Evolutionary conservation across 1,284 basidiomycete species (phyloP), one percentile per base, ranked within the genome.

Genomic region (Xerocomus tenax): DNA sequence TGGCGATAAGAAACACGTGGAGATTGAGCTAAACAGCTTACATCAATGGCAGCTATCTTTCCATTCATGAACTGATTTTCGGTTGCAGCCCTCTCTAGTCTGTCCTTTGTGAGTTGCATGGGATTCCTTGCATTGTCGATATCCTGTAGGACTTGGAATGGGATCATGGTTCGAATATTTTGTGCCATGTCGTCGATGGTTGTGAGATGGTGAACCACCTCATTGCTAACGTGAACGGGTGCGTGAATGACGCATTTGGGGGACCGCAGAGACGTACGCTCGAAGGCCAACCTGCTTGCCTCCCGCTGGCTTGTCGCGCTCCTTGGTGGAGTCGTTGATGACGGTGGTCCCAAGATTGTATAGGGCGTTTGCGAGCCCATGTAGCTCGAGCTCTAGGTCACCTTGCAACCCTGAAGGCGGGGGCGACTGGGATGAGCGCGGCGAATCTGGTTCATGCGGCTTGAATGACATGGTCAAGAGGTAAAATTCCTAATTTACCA

Each of bases 41-140:
- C 87, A 47, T 79, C 74, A 26, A 91, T 75, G 3, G 86, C 85
- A 40, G 78, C 74, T 40, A 91, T 82, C 61, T 90, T 90, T n/a
- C 85, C 88, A 62, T 90, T 88, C 78, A 90, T 87, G 59, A 88
- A 90, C 64, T 89, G 86, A 62, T 91, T 91, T 68, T 90, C 87
- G 1, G 85, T 85, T 19, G 87, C 84, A 0, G 86, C 78, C 45
- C 87, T 75, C 64, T 91, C 87, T 12, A 90, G 65, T 42, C 82
- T 73, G 54, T 90, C 85, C 53, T 79, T 78, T 10, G 87, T 90
- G 53, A 88, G 71, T 58, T 79, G 76, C 77, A 87, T 83, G 3
- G 87, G 87, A 61, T 91, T 90, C 50, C 80, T 76, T 9, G 82
- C 74, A 57, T 80, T 81, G 68, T 91, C 88, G 50, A 90, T 82